Percentiles rank a stretch among this genome's conserved stretches.
Evolutionary conservation across 805 yeast species (phyloP).

Genomic region (Komagataella pseudopastoris): DNA sequence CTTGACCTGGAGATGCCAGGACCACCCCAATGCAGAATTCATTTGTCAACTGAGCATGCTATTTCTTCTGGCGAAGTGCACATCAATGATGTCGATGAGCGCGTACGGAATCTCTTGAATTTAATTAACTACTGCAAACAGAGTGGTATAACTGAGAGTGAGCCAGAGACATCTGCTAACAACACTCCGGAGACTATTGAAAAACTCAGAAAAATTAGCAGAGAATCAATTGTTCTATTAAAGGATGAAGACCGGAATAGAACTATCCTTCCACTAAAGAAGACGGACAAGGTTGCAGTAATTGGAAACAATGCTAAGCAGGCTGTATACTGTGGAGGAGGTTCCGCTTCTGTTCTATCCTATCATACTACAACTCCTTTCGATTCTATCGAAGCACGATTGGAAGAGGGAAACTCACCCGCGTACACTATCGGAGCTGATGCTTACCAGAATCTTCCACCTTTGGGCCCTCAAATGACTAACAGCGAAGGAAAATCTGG

Average conservation of each 20-base stretch:
- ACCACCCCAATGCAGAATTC: conserved; percentile 29
- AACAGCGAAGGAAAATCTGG: conserved; percentile 11
- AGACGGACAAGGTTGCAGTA: conserved; percentile 27
- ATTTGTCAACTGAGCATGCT: conserved; percentile 25
- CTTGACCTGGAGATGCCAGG: conserved; percentile 34
- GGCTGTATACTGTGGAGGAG: conserved; percentile 45
- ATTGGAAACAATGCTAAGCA: conserved; percentile 48
- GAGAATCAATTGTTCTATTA: conserved; percentile 40
- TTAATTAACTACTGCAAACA: conserved; percentile 29
- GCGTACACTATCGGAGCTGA: conserved; percentile 22
- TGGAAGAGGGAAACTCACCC: conserved; percentile 8
- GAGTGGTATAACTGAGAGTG: conserved; percentile 27
- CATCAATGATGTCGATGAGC: conserved; percentile 26
- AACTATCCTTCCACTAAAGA: conserved; percentile 32
- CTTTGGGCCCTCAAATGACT: conserved; percentile 12
- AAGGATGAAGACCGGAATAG: conserved; percentile 26
- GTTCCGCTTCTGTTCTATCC: conserved; percentile 40
- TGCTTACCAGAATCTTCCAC: conserved; percentile 20
- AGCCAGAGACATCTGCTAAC: conserved; percentile 22
- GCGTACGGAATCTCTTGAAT: conserved; percentile 32
- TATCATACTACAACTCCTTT: conserved; percentile 34
- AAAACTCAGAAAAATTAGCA: conserved; percentile 28
- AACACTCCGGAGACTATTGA: conserved; percentile 33
- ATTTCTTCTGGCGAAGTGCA: conserved; percentile 26
- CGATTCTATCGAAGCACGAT: conserved; percentile 23